Evolutionary conservation across 140 eudicot genomes (phyloP), one percentile per base, ranked within the genome.

Genomic region (Ambrosia hybrid): DNA sequence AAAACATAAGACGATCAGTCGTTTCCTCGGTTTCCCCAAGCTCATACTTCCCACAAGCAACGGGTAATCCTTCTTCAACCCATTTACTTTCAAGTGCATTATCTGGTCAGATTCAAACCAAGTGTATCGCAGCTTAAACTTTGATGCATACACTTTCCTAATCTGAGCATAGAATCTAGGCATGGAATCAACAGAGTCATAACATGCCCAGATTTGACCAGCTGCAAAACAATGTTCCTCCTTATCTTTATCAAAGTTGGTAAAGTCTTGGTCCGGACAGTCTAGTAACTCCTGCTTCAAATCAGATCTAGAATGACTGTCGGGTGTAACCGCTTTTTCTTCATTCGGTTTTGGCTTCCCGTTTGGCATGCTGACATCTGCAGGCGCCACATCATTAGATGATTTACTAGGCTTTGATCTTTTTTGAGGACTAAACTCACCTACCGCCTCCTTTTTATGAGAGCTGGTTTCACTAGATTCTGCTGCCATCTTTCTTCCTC

Each of bases 201-300:
- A 92, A 52, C 86, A 79, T 51, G 96, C 98, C 98, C 98, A 92
- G 37, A 83, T 57, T 74, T 92, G 98, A 79, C 78, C 76, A 60
- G 76, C 91, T 41, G 79, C 80, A 81, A 92, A 89, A 57, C 81
- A 78, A 51, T 70, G 60, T 13, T 72, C 90, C 14, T 85, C 89
- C 57, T 78, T 84, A 68, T 66, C 61, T 78, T 87, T 72, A 45
- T 87, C 95, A 72, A 92, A 89, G 76, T 92, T 87, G 71, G 67
- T 75, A 45, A 89, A 92, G 16, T 92, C 92, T 53, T 86, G 84
- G 21, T 87, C 98, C 15, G 66, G 84, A 67, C 85, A 79, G 2
- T 74, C 70, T 4, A 65, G 74, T 1, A 73, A 26, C 74, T 36
- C 80, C 4, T 83, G 86, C 5, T 80, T 82, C 21, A 82, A 34